Conservation (phyloP, 2,329 filamentous ascomycete genomes). For the Fusarium sp. region DNA sequence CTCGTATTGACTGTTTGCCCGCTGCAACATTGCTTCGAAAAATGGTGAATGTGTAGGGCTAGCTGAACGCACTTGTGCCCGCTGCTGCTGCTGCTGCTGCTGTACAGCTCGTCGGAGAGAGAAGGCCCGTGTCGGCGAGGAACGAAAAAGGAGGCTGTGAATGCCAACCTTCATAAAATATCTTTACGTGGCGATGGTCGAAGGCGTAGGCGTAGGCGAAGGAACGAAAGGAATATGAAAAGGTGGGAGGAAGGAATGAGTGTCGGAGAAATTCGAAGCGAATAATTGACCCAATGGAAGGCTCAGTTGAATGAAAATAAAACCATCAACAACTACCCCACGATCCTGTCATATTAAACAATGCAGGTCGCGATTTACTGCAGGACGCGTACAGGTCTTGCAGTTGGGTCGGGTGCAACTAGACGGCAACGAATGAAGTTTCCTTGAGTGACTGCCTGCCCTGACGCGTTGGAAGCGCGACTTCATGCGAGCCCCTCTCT, state of each 20-base stretch:
- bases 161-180: constrained; percentile 57
- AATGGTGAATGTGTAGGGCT: constrained; percentile 27
- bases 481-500: constrained; percentile 24
- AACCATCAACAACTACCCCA: constrained; percentile 17
- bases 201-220: not conserved
- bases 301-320: constrained; percentile 15
- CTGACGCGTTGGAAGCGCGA: constrained; percentile 45
- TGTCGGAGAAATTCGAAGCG: not conserved
- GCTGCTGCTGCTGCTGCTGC: constrained; percentile 28
- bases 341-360: constrained; percentile 25
- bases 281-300: constrained; percentile 3
- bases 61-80: constrained; percentile 47
- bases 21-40: constrained; percentile 55
- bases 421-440: constrained; percentile 21
- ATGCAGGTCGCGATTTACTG: constrained; percentile 23
- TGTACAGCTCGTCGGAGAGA: constrained; percentile 44
- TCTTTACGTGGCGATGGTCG: constrained; percentile 6
- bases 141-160: constrained; percentile 52
- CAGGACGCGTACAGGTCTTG: constrained; percentile 35
- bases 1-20: constrained; percentile 57
- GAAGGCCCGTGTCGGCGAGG: constrained; percentile 56
- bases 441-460: constrained; percentile 21
- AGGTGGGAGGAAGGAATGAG: not conserved
- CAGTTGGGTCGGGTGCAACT: constrained; percentile 18
- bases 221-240: constrained; percentile 2